Evolutionary conservation across 2,329 filamentous ascomycete genomes (phyloP), one percentile per base, ranked within the genome.

Genomic region (Penicillium sp.): DNA sequence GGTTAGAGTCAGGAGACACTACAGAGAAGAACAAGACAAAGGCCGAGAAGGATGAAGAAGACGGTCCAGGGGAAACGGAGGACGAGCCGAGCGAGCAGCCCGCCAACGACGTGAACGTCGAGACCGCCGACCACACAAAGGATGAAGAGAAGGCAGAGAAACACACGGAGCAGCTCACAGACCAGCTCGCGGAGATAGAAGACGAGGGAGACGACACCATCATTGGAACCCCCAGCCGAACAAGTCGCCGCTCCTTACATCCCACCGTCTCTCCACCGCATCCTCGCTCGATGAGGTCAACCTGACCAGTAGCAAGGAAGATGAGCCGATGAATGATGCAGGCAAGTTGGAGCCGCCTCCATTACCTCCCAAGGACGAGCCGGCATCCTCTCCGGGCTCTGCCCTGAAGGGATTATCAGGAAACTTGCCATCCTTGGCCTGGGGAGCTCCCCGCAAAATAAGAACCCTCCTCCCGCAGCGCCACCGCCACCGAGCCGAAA

Each of bases 351-450:
- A 51, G n/a, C 56, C 63, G 42, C 63, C 68, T 40, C 59, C 64
- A 36, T 50, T 65, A 41, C 65, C 63, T 11, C 61, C 64, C 32
- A 67, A 61, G 57, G 64, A 66, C 42, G 64, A 60, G 10, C 47
- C 47, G 40, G 60, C 59, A 18, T 46, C 50, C 32, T 59, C 63
- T 45, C 62, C 64, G 52, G 58, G 56, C 50, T 63, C 61, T 49
- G 61, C 65, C 41, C 61, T 65, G 47, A 69, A 61, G 59, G 88
- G 86, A 56, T 78, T 93, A 43, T 84, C 86, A 31, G 84, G 80
- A 45, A 81, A 79, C 37, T 76, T 93, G 41, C 85, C 87, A 28
- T 77, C 86, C 26, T 80, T 88, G 69, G 82, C 84, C 49, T 88
- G 85, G 84, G 82, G 80, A 14, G 79, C 84, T 31, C 72, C 80